A percentile compares a stretch with the other conserved stretches of the same genome.
Conservation (phyloP, 257 asterid genomes). For the Agastache rugosa region DNA sequence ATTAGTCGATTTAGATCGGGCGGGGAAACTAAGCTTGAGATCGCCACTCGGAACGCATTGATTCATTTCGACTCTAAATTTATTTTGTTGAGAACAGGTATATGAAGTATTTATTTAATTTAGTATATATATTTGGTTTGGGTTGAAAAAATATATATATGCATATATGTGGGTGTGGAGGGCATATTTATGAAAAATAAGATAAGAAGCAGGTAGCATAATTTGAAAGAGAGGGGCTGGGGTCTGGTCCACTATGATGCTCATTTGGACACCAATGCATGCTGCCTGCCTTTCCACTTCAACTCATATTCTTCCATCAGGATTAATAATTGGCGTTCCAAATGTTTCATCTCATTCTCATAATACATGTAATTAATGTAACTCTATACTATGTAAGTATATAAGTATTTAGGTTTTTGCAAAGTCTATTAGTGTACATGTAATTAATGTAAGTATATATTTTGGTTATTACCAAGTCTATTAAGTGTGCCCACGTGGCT, state of each 20-base stretch:
- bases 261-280: background rate
- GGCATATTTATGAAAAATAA: conserved; percentile 37
- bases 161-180: background rate
- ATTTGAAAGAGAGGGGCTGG: conserved; percentile 22
- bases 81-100: background rate
- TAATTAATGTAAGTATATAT: too few relatives aligned
- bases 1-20: conserved; percentile 30
- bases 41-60: conserved; percentile 84
- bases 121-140: background rate
- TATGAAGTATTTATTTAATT: background rate
- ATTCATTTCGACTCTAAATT: conserved; percentile 41
- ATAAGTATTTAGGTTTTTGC: too few relatives aligned
- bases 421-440: too few relatives aligned
- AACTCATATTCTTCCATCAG: background rate
- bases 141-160: background rate
- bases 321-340: too few relatives aligned
- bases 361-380: too few relatives aligned
- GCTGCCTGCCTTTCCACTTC: background rate
- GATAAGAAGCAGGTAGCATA: conserved; percentile 41
- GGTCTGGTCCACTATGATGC: conserved; percentile 35
- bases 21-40: conserved; percentile 1
- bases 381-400: too few relatives aligned
- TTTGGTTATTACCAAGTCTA: too few relatives aligned
- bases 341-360: too few relatives aligned
- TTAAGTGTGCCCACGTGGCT: too few relatives aligned